phyloP scores from a whole-genome alignment of 2,329 filamentous ascomycete species.

The Myriosclerotinia curreyana region DNA sequence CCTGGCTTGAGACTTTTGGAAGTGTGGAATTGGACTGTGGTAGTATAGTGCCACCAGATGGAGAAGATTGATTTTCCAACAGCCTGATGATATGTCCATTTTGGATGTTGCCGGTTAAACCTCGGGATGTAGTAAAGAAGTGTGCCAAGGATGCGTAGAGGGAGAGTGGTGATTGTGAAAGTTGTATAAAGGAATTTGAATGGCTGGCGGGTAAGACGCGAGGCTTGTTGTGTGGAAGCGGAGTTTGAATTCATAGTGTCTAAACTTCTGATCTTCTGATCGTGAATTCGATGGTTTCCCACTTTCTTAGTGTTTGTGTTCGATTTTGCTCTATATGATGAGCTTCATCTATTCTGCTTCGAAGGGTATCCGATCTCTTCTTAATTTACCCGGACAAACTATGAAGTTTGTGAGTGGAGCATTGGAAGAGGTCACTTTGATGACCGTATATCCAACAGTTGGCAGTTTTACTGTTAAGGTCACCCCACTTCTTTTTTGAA shows the following conservation, averaged over 20 bases:
- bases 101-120: constrained; percentile 13
- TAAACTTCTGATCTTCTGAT: too few species aligned
- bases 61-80: background rate
- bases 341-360: too few species aligned
- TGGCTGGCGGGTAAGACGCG: constrained; percentile 6
- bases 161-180: background rate
- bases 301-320: too few species aligned
- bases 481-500: too few species aligned
- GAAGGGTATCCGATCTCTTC: too few species aligned
- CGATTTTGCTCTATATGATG: too few species aligned
- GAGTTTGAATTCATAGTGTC: background rate
- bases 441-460: too few species aligned
- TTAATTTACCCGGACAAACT: too few species aligned
- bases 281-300: background rate
- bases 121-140: constrained; percentile 10
- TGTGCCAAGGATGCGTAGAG: background rate
- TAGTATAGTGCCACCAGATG: constrained; percentile 6
- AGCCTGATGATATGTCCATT: constrained; percentile 19
- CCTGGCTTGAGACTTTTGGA: background rate
- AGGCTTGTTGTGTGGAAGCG: constrained; percentile 2
- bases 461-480: too few species aligned
- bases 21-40: background rate
- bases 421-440: too few species aligned
- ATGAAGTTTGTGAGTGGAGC: too few species aligned
- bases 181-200: too few species aligned